phyloP scores from a whole-genome alignment of 2,329 filamentous ascomycete genomes.

The Aphanocladium album region DNA sequence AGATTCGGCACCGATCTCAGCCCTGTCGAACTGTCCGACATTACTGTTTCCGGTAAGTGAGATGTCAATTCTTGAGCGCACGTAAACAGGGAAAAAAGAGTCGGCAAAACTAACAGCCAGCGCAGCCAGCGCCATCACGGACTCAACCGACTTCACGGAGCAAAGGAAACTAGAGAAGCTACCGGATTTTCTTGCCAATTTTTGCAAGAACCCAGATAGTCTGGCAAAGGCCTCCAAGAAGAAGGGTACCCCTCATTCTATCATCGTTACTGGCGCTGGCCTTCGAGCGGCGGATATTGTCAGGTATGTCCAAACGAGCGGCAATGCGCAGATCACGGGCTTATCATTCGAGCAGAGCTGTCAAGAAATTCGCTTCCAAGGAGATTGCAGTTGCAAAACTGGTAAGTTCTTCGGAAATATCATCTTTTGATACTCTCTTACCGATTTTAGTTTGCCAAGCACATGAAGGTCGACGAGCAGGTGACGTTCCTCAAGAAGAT shows the following conservation, averaged over 20 bases:
- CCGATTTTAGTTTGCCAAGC: conserved; percentile 73
- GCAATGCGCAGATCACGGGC: neutral
- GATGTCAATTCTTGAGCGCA: neutral
- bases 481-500: conserved; percentile 65
- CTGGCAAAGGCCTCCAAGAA: conserved; percentile 62
- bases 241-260: conserved; percentile 74
- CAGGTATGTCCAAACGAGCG: conserved; percentile 41
- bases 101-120: conserved; percentile 6
- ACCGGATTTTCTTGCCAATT: conserved; percentile 70
- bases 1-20: conserved; percentile 78
- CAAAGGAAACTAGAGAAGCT: conserved; percentile 66
- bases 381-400: conserved; percentile 78
- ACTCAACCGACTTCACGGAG: conserved; percentile 71
- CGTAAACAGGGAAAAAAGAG: conserved; percentile 47
- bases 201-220: conserved; percentile 51
- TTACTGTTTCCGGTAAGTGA: conserved; percentile 65
- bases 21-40: conserved; percentile 75
- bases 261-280: conserved; percentile 81
- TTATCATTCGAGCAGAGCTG: conserved; percentile 43
- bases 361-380: conserved; percentile 76
- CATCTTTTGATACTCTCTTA: neutral
- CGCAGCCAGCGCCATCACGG: conserved; percentile 66
- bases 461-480: conserved; percentile 91
- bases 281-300: conserved; percentile 81
- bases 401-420: conserved; percentile 31